Evolutionary conservation across 805 yeast genomes (phyloP), one percentile per base, ranked within the genome.

Genomic region (Candida anglica): DNA sequence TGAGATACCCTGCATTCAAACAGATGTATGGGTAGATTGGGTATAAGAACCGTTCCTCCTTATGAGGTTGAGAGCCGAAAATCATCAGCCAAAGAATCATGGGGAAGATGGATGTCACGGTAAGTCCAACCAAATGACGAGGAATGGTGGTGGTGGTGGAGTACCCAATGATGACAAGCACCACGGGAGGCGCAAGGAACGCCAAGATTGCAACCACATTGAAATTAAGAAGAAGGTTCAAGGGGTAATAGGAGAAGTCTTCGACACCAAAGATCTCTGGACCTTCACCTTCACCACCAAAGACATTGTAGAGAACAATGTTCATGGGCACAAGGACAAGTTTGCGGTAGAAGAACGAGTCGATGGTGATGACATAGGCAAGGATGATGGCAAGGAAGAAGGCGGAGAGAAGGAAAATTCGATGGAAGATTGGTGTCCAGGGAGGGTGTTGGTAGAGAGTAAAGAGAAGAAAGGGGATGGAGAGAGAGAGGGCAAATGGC

Each of bases 201-300:
- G 71, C 75, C 15, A 77, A 46, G 1, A 70, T 40, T 0, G 63
- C 66, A 16, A 79, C 55, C 19, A 70, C 40, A 62, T 84, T 84
- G 69, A 87, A 88, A 56, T 89, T 91, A 38, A 91, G 62, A 3
- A 79, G 38, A 30, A 91, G 59, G 49, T 89, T 88, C 38, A 71
- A 50, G 8, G 77, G 41, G 50, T 91, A 91, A 55, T 85, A 91
- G 22, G 63, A 52, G 60, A 82, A 66, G 10, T 93, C 86, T 55
- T 89, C 97, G 5, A 75, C 75, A 18, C 97, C 97, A 59, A 88
- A 91, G 16, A 91, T 87, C 39, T 85, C 81, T 1, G 97, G 97
- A 0, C 97, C 97, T 17, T 86, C 69, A 5, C 72, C 72, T 27
- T 76, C 84, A 37, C 69, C 66, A 0, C 94, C 79, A 50, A 37